Evolutionary conservation across 2,329 filamentous ascomycete genomes (phyloP), one percentile per base, ranked within the genome.

Genomic region (Colletotrichum nymphaeae): DNA sequence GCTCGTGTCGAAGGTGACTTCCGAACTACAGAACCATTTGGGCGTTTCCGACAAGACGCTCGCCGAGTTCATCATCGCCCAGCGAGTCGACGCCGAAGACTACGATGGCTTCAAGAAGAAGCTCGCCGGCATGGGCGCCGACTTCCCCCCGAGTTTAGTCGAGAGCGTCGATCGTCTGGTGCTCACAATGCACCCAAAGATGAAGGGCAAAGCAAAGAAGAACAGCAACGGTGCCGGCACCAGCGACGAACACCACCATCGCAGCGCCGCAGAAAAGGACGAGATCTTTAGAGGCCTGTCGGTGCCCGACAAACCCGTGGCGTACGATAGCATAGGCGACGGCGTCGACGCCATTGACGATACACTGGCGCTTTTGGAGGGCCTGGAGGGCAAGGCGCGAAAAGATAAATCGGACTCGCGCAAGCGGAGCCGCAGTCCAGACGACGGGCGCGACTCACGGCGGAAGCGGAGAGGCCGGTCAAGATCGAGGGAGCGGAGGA

Each of bases 41-140:
- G 95, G 95, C 69, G 91, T 98, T 78, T 93, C 90, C 81, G 95
- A 99, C 84, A 98, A 97, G 84, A 98, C 95, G 5, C 91, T 99
- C 30, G 95, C 97, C 77, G 97, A 99, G 83, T 99, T 98, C 81
- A 91, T 99, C 79, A 98, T 99, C 80, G 94, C 94, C 74, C 93
- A 98, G 81, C 94, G 97, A 78, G 84, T 93, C 81, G 90, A 95
- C 88, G 93, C 92, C 85, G 88, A 87, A 64, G 89, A 89, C 32
- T 87, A 94, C 69, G 83, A 88, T 65, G 92, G 93, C 32, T 99
- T 98, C 86, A 93, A 93, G 84, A 86, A 87, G 76, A 91, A 91
- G 80, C 88, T 98, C 76, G 90, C 92, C 76, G 90, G 88, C 35
- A 92, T 97, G 83, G 94, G 93, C 68, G 94, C 93, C 75, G 95